Evolutionary conservation across 2,329 filamentous ascomycete genomes (phyloP), one percentile per base, ranked within the genome.

Genomic region (Gnomoniopsis sp.): DNA sequence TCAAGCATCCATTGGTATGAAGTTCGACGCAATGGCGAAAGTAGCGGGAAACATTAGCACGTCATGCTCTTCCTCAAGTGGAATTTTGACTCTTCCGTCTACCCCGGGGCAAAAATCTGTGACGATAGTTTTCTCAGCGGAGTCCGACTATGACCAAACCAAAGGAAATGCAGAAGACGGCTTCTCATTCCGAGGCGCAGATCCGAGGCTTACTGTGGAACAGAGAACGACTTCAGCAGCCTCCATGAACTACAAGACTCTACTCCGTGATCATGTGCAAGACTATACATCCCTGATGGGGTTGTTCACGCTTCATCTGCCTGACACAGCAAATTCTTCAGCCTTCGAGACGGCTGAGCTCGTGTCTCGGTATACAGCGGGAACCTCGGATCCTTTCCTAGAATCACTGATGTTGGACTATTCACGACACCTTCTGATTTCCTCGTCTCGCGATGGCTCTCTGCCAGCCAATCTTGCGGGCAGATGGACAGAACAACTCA

Each of bases 391-490:
- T 55, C 80, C 82, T 0, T 84, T 76, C 41, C 68, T 86, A 2
- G 80, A 84, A 53, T 73, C 71, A 2, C 69, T 84, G 1, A 72
- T 83, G 3, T 84, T 84, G 61, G 77, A 82, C 62, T 82, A 79
- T 51, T 76, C 75, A 4, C 75, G 79, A 7, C 78, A 85, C 55
- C 72, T 86, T 1, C 74, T 86, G 57, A 82, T 86, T 51, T 77
- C 77, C 0, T 82, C 80, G 0, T 83, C 79, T 3, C 74, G 83
- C 2, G 68, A 72, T 0, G 78, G 77, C 38, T 77, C 75, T 0
- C 72, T 86, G 0, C 83, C 83, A 0, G 74, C 82, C 0, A 86
- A 85, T 57, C 72, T 87, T 0, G 81, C 83, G 65, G 83, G 83
- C 0, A 74, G 75, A 19, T 86, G 83, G 84, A 77, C 76, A 4